Conservation (phyloP, 306 rosid genomes). For the Trifolium repens region DNA sequence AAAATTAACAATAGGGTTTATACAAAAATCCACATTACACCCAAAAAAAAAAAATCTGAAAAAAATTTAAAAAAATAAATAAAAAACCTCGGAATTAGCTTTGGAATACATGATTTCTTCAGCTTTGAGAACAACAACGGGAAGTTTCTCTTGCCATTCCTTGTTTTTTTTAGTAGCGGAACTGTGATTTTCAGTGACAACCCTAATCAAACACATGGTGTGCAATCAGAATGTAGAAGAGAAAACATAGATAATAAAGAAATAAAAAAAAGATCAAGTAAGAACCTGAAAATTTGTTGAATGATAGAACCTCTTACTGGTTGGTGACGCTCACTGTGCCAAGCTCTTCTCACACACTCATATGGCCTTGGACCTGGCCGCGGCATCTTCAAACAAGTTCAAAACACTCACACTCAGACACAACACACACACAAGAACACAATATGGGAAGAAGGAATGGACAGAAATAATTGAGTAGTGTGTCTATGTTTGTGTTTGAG, state of each 20-base stretch:
- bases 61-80: background rate
- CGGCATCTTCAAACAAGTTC: conserved; percentile 70
- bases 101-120: conserved; percentile 99
- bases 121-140: conserved; percentile 85
- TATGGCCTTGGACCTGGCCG: conserved; percentile 99
- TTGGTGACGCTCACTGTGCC: conserved; percentile 98
- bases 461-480: conserved; percentile 44
- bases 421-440: conserved; percentile 30
- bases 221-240: conserved; percentile 61
- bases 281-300: conserved; percentile 96
- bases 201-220: conserved; percentile 87
- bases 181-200: conserved; percentile 75
- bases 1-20: conserved; percentile 45
- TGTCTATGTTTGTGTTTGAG: conserved; percentile 43
- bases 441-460: conserved; percentile 41
- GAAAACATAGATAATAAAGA: background rate
- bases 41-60: conserved; percentile 23
- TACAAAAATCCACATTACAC: conserved; percentile 44
- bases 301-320: conserved; percentile 90
- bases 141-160: conserved; percentile 96
- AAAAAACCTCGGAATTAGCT: conserved; percentile 90
- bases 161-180: conserved; percentile 81
- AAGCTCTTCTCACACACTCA: conserved; percentile 96
- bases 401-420: background rate
- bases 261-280: conserved; percentile 41